These are phyloP conservation scores for Pyrenochaeta sp. DNA, from an alignment of 2,329 filamentous ascomycete genomes.

Conservation along the genomic window DNA sequence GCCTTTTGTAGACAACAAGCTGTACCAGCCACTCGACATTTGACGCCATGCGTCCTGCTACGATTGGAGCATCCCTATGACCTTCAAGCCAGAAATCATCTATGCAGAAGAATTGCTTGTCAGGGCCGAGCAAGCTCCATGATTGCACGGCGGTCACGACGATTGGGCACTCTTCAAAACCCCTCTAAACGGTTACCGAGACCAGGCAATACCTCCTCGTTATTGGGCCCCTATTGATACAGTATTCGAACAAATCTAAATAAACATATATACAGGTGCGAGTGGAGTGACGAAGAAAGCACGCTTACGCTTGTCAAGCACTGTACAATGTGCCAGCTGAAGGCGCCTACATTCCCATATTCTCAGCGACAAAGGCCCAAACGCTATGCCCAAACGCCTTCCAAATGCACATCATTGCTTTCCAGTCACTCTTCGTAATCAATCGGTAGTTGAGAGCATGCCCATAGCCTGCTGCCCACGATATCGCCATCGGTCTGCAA, in stretches of 20 bases:
- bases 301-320: conserved; percentile 2
- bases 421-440: background rate
- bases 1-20: no score
- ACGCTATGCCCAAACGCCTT: conserved; percentile 25
- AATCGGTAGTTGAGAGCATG: background rate
- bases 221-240: conserved; percentile 21
- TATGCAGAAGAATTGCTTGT: no score
- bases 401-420: background rate
- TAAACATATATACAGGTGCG: conserved; percentile 15
- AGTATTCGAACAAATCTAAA: conserved; percentile 20
- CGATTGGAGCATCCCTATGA: no score
- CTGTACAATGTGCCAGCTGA: conserved; percentile 1
- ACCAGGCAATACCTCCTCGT: background rate
- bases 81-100: no score
- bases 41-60: no score
- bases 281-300: conserved; percentile 25
- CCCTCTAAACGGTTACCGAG: background rate
- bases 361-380: conserved; percentile 13
- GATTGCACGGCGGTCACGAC: no score
- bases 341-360: conserved; percentile 13
- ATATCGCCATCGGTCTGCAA: background rate
- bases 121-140: background rate
- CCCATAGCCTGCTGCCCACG: background rate
- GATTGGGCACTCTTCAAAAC: background rate
- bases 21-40: no score